Base-by-base conservation (phyloP, 345 rosid genomes). In the Geranium brycei region DNA sequence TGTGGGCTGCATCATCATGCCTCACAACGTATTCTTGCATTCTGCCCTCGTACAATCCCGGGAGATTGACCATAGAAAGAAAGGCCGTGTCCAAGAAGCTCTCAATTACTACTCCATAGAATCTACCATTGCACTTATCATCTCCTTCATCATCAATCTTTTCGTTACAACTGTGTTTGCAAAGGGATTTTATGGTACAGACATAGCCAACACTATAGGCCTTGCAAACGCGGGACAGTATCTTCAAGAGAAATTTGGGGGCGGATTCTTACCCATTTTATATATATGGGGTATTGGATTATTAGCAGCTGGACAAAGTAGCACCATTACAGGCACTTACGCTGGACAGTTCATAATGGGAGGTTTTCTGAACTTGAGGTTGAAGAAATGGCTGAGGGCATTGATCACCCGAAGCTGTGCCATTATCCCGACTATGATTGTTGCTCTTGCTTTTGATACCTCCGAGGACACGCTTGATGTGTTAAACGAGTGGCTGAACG, bases 1-100 rank as follows among this genome's bases (percentile, higher is more conserved):
- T 8, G 59, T 69, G 32, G 73, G 73, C n/a, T 31, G 73, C 68
- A 69, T 35, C 41, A 35, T 35, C 41, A 35, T 35, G 41, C 41
- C 41, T 35, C 41, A 35, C 41, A 35, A 35, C 30, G 60, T 69
- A 57, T 69, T 64, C 68, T 60, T 69, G 68, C 68, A 69, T 60
- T 69, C 73, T 0, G 73, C 73, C 68, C 73, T 69, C 30, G 73
- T 69, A 19, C 73, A 69, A 18, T 69, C 73, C 16, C 63, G 73
- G 6, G 73, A 69, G 4, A 19, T 69, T 62, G 68, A 69, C 19
- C 67, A 35, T 63, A 8, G 53, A 47, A 58, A 60, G 14, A 64
- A 60, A 59, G 60, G 67, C 64, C 67, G 63, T 18, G 73, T 69
- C 31, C 68, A 51, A 60, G 73, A 69, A 60, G 73, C 73, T 30